Base-by-base conservation (phyloP, 2,329 filamentous ascomycete species). In the Aspergillus cejpii region DNA sequence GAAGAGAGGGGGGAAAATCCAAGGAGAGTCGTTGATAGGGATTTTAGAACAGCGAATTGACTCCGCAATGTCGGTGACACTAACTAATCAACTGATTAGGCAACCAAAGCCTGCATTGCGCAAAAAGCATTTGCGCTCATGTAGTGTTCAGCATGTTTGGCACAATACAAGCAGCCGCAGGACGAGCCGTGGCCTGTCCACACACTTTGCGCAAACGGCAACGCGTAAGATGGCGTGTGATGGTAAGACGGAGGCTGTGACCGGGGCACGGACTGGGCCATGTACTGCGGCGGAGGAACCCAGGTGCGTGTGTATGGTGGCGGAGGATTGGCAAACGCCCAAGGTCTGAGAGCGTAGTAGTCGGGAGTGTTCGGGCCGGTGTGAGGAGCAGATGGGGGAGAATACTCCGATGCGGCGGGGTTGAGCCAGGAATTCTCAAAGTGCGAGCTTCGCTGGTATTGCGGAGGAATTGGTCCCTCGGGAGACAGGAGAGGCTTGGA, bases 351-450 rank as follows among this genome's bases (percentile, higher is more conserved):
- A n/a, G 64, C 58, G 53, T 71, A 73, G 52, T 73, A 73, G 49
- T 72, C 69, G 4, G 71, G 71, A 5, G 70, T 73, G 41, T 66
- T 71, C 15, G 70, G 70, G 17, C 71, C 67, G 49, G 67, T 72
- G 58, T 74, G 71, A 17, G 69, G 68, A 43, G 71, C 69, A 43
- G 73, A 73, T 39, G 73, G 71, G n/a, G 72, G 64, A 37, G 72
- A 72, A 60, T 76, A 75, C 57, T 77, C 73, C 37, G 69, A 74
- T 38, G 69, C 64, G 47, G 68, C 64, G 36, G 69, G 65, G 60
- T 72, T 65, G 59, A 75, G 68, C 70, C 72, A 74, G 53, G 76
- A 71, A 55, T 68, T 76, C 65, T 76, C 76, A 48, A 65, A 64
- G 38, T 65, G 61, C 23, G 64, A 65, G 55, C 54, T 62, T 41